Evolutionary conservation across 78 protist species (phyloP), one percentile per base, ranked within the genome.

Genomic region (Dictyostelium brefeldianum): DNA sequence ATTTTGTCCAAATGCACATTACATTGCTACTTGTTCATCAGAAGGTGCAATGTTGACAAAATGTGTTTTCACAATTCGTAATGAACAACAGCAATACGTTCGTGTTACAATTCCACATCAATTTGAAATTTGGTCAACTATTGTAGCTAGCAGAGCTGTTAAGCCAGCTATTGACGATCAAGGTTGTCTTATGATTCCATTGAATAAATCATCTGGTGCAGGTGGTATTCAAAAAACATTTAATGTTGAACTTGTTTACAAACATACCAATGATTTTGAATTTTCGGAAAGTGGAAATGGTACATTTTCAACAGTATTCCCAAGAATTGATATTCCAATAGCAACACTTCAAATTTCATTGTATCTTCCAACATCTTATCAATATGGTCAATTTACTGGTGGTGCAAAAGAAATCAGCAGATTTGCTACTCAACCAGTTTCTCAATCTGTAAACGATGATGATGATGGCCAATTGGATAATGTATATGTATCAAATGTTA

Each of bases 321-420:
- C 93, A 15, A 53, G 59, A 51, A 77, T 87, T 10, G 93, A 87
- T 77, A 87, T 87, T n/a, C 93, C 93, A 74, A 87, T 87, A 22
- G 50, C 70, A n/a, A 15, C 48, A 3, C 73, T 87, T 0, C 65
- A 20, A 11, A 41, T 87, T 31, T 53, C 84, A 6, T 64, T 77
- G 4, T 77, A 65, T 25, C 79, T 87, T 5, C 93, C 93, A 59
- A 50, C 53, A 46, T 29, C 25, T 20, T 77, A 48, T 47, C 27
- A 74, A 59, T 87, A 87, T 27, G 57, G 41, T 47, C 5, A n/a
- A 50, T 59, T 56, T 78, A 54, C 31, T 41, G 93, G 93, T 20
- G 78, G 78, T 18, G 59, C 67, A 17, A 87, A 87, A 77, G 75
- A 87, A 18, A 82, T 87, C n/a, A 1, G 8, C 12, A 43, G 69